Evolutionary conservation across 192 early-diverging fungal genomes (phyloP).

Genomic region (Podochytrium sp.): DNA sequence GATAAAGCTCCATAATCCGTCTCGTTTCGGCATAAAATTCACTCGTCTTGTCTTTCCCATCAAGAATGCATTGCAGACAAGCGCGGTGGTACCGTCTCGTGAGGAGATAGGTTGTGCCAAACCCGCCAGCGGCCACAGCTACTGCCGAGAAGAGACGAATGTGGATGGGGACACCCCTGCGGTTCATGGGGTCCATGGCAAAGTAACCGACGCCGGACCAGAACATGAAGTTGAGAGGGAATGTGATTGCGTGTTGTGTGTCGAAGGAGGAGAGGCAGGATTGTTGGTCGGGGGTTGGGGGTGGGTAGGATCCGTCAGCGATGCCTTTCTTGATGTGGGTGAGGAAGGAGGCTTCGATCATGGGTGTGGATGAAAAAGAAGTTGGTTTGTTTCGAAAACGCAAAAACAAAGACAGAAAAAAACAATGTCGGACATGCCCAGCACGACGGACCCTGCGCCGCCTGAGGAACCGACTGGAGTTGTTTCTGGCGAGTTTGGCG

Average conservation of each 20-base stretch:
- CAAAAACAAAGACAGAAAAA: too few species aligned
- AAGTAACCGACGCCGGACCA: slow-evolving; percentile 20
- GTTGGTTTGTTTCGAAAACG: too few species aligned
- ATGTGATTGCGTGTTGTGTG: background rate
- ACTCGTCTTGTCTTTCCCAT: slow-evolving; percentile 19
- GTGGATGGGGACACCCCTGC: background rate
- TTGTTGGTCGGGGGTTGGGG: background rate
- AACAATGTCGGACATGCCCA: too few species aligned
- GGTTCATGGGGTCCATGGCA: slow-evolving; percentile 15
- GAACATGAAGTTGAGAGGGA: slow-evolving; percentile 18
- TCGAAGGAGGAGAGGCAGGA: background rate
- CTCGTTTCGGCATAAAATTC: slow-evolving; percentile 17
- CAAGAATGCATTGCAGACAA: slow-evolving; percentile 15
- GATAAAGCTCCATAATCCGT: background rate
- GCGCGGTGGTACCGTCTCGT: slow-evolving; percentile 1
- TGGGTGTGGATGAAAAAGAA: too few species aligned
- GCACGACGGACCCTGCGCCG: too few species aligned
- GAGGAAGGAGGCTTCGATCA: slow-evolving; percentile 8
- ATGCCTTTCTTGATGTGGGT: slow-evolving; percentile 4
- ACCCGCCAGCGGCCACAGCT: slow-evolving; percentile 12
- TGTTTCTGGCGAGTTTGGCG: too few species aligned
- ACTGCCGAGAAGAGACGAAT: background rate
- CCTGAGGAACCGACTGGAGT: too few species aligned
- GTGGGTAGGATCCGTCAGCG: background rate
- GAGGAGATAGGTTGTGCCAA: background rate